These are phyloP conservation scores for Mortierella sp. DNA, from an alignment of 371 early-diverging fungal species.

Conservation along the genomic window DNA sequence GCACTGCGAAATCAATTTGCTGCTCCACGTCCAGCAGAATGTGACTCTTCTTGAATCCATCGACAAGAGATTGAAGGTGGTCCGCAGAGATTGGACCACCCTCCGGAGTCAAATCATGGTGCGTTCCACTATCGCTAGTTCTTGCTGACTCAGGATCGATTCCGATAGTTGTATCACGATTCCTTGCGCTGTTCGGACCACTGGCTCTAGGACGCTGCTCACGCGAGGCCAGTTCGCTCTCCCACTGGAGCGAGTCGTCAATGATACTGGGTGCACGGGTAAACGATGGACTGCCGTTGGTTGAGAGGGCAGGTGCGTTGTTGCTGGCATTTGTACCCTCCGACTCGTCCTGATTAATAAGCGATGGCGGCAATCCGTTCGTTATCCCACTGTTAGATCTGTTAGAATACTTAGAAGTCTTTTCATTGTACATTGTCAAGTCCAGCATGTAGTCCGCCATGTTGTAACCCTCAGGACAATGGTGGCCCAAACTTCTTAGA, in stretches of 20 bases:
- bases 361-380: constrained; percentile 14
- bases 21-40: constrained; percentile 57
- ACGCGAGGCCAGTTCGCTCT: constrained; percentile 19
- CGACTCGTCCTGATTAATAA: constrained; percentile 23
- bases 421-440: constrained; percentile 71
- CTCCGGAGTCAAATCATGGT: constrained; percentile 5
- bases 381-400: not conserved
- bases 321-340: constrained; percentile 10
- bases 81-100: constrained; percentile 42
- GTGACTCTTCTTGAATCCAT: constrained; percentile 59
- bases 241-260: constrained; percentile 23
- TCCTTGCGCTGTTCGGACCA: not conserved
- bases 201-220: constrained; percentile 8
- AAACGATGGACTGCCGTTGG: constrained; percentile 7
- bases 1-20: constrained; percentile 59
- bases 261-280: constrained; percentile 11
- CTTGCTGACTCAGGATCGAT: constrained; percentile 16
- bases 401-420: constrained; percentile 1
- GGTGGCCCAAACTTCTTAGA: constrained; percentile 77
- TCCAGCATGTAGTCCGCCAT: constrained; percentile 93
- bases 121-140: constrained; percentile 15
- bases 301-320: not conserved
- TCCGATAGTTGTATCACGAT: constrained; percentile 10
- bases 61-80: constrained; percentile 60
- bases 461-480: constrained; percentile 92